A percentile compares a stretch with the other conserved stretches of the same genome.
These are phyloP conservation scores for Penicillium sp. DNA, from an alignment of 2,329 filamentous ascomycete species.

Conservation along the genomic window DNA sequence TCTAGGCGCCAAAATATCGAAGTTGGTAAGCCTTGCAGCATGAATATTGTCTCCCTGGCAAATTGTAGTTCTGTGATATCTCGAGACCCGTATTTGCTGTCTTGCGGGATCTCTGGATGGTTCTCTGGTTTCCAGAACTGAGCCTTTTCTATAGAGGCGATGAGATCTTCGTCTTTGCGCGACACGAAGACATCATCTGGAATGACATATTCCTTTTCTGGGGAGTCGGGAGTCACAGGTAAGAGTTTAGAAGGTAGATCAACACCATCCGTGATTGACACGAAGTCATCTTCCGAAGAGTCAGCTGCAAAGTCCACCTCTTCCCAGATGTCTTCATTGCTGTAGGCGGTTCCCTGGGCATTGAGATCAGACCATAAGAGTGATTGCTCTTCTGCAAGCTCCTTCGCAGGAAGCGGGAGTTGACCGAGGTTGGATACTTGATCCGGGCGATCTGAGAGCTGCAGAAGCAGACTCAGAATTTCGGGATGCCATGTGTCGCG, in stretches of 20 bases:
- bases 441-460: conserved; percentile 74
- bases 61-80: conserved; percentile 65
- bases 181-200: conserved; percentile 32
- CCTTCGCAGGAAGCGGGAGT: conserved; percentile 51
- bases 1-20: conserved; percentile 57
- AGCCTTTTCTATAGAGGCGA: conserved; percentile 37
- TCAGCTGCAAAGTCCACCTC: conserved; percentile 37
- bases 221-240: conserved; percentile 24
- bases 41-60: conserved; percentile 73
- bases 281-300: conserved; percentile 39
- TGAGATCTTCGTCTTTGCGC: conserved; percentile 31
- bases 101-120: conserved; percentile 8
- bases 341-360: conserved; percentile 66
- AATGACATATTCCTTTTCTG: conserved; percentile 32
- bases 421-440: conserved; percentile 62
- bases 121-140: conserved; percentile 47
- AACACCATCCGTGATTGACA: conserved; percentile 30
- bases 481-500: conserved; percentile 70
- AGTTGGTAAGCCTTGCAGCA: conserved; percentile 74
- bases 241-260: conserved; percentile 19
- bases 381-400: conserved; percentile 41
- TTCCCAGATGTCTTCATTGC: conserved; percentile 41
- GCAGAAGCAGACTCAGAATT: conserved; percentile 68
- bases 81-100: conserved; percentile 21
- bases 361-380: conserved; percentile 78